A percentile compares a stretch with the other conserved stretches of the same genome.
Conservation (phyloP, 1,139 yeast genomes). For the Magnusiomyces paraingens region DNA sequence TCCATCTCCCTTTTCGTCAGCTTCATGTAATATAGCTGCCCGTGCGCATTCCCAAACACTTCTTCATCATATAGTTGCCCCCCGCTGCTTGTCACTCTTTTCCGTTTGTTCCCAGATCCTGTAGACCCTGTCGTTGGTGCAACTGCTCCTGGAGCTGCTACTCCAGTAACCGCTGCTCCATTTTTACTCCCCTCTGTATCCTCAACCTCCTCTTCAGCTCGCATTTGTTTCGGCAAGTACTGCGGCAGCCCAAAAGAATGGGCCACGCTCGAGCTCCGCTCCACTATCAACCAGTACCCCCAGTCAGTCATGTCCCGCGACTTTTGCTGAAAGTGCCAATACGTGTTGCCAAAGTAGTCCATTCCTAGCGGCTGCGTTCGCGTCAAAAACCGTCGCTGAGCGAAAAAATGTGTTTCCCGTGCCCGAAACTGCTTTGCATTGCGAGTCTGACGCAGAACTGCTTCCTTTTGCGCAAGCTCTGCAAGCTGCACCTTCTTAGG, state of each 20-base stretch:
- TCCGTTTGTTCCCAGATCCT: background rate
- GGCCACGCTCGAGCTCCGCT: conserved; percentile 11
- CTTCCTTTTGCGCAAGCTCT: conserved; percentile 20
- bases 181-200: background rate
- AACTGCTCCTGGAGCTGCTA: background rate
- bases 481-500: conserved; percentile 20
- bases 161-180: background rate
- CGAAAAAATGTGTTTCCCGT: conserved; percentile 26
- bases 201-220: background rate
- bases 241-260: conserved; percentile 8
- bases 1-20: background rate
- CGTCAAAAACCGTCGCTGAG: conserved; percentile 25
- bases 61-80: background rate
- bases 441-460: conserved; percentile 22
- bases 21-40: conserved; percentile 1
- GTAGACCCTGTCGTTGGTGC: background rate
- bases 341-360: conserved; percentile 33
- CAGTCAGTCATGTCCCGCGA: conserved; percentile 21
- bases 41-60: background rate
- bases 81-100: background rate
- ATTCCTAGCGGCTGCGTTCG: conserved; percentile 33
- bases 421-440: conserved; percentile 24
- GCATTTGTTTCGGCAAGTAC: background rate
- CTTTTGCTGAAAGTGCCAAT: conserved; percentile 36
- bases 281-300: conserved; percentile 15